A percentile compares a stretch with the other conserved stretches of the same genome.
These are phyloP conservation scores for Phoma sp. DNA, from an alignment of 2,329 filamentous ascomycete genomes.

Conservation along the genomic window DNA sequence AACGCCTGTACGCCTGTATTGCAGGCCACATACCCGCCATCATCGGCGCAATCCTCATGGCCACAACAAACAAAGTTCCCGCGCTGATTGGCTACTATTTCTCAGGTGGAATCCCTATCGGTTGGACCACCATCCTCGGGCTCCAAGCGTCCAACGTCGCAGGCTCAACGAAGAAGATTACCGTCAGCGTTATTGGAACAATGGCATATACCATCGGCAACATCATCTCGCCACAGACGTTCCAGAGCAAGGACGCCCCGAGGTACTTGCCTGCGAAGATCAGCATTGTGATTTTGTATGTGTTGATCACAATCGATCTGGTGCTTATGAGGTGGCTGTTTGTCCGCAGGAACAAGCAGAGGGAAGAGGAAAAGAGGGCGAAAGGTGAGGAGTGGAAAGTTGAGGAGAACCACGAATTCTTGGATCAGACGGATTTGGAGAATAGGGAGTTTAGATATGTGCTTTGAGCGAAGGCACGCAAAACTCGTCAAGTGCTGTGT, in stretches of 20 bases:
- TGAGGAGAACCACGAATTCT: slow-evolving; percentile 29
- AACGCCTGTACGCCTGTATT: slow-evolving; percentile 42
- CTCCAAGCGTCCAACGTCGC: slow-evolving; percentile 43
- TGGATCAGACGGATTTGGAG: slow-evolving; percentile 27
- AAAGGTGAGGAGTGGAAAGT: slow-evolving; percentile 19
- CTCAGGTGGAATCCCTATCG: slow-evolving; percentile 49
- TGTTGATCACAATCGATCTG: slow-evolving; percentile 42
- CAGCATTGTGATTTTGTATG: slow-evolving; percentile 50
- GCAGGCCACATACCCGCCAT: slow-evolving; percentile 48
- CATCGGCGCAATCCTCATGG: slow-evolving; percentile 50
- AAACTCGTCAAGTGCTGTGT: neutral
- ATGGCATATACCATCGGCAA: slow-evolving; percentile 52
- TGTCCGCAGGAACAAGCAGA: slow-evolving; percentile 23
- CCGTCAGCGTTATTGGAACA: slow-evolving; percentile 43
- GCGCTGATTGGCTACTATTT: slow-evolving; percentile 37
- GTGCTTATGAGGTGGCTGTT: slow-evolving; percentile 26
- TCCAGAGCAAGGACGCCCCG: slow-evolving; percentile 42
- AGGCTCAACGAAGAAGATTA: slow-evolving; percentile 47
- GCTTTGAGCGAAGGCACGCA: slow-evolving; percentile 6
- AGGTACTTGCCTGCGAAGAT: slow-evolving; percentile 50
- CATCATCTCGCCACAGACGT: slow-evolving; percentile 54
- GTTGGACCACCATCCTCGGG: slow-evolving; percentile 50
- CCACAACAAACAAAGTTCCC: slow-evolving; percentile 47
- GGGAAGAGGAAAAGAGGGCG: slow-evolving; percentile 17
- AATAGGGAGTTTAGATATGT: slow-evolving; percentile 32